A percentile compares a stretch with the other conserved stretches of the same genome.
These are phyloP conservation scores for Coffea canephora DNA, from an alignment of 257 asterid species.

Conservation along the genomic window DNA sequence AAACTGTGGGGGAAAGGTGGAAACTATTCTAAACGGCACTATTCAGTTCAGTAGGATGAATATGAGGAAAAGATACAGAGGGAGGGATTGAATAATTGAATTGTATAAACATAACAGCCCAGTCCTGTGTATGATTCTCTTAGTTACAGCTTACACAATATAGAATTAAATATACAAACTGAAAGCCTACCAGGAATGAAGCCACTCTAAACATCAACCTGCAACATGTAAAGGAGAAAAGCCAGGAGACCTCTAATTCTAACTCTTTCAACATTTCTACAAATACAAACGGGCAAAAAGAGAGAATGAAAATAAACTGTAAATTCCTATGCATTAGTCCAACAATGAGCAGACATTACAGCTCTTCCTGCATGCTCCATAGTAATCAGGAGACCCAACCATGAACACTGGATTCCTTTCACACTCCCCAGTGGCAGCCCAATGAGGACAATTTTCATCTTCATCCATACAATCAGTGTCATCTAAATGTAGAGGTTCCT, in stretches of 20 bases:
- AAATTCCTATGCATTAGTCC: not conserved
- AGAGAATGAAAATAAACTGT: not conserved
- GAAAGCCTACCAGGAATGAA: not conserved
- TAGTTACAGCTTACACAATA: too few species aligned
- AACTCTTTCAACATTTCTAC: not conserved
- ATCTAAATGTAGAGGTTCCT: conserved; percentile 22
- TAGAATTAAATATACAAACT: too few species aligned
- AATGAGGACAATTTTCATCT: conserved; percentile 67
- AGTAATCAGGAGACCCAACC: conserved; percentile 85
- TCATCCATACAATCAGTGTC: conserved; percentile 63
- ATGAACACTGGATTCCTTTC: conserved; percentile 67
- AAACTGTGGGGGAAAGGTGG: not conserved
- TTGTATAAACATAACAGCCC: too few species aligned
- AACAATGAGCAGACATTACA: conserved; percentile 58
- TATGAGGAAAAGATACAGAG: not conserved
- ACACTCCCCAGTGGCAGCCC: conserved; percentile 95
- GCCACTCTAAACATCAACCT: not conserved
- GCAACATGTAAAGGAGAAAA: not conserved
- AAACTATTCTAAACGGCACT: too few species aligned
- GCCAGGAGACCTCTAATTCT: not conserved
- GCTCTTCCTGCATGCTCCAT: conserved; percentile 90
- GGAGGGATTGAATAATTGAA: not conserved
- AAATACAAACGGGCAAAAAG: not conserved
- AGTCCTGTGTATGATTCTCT: not conserved
- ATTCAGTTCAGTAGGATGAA: not conserved